Base-by-base conservation (phyloP, 768 basidiomycete genomes). In the Clitopilus passeckerianus region DNA sequence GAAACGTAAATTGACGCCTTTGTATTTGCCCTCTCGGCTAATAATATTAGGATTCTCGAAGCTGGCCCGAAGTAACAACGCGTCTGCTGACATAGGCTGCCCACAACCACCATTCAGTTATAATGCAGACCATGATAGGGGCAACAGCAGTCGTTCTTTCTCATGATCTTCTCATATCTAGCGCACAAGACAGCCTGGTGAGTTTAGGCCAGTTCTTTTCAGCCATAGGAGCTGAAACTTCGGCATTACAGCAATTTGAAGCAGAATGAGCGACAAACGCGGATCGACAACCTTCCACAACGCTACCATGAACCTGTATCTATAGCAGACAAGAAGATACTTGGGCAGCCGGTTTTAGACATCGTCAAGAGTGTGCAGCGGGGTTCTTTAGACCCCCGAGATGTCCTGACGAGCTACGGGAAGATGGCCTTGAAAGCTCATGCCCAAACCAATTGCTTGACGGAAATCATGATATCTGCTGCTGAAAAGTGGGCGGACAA, bases 361-460 rank as follows among this genome's bases (percentile, higher is more conserved):
- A 33, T 55, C 15, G 54, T 55, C 35, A 24, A 33, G 15, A 24
- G 54, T n/a, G 54, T 55, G 6, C 12, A 22, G 10, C 12, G 6
- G 9, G 54, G 54, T 3, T n/a, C 33, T 18, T 18, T 55, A 30
- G 54, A 55, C 2, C 54, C 54, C 1, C 24, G 63, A 5, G 73
- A 76, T 22, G 63, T 81, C 54, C 66, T 85, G 22, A 64, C 66
- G 0, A 75, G 77, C 0, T 85, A 82, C 65, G 76, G 75, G 24
- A 80, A 82, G 62, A 76, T 77, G 54, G 76, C 83, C 0, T 61
- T 85, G 7, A 68, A 74, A 54, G 82, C 81, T 0, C 81, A 83
- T 55, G 69, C 70, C 23, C 71, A 74, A 61, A 86, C 83, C 30
- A 87, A 87, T 65, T 87, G 86, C 64, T 72, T 87, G 63, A 83